These are phyloP conservation scores for Sequoia sempervirens DNA, from an alignment of 75 land plant genomes.

Conservation along the genomic window DNA sequence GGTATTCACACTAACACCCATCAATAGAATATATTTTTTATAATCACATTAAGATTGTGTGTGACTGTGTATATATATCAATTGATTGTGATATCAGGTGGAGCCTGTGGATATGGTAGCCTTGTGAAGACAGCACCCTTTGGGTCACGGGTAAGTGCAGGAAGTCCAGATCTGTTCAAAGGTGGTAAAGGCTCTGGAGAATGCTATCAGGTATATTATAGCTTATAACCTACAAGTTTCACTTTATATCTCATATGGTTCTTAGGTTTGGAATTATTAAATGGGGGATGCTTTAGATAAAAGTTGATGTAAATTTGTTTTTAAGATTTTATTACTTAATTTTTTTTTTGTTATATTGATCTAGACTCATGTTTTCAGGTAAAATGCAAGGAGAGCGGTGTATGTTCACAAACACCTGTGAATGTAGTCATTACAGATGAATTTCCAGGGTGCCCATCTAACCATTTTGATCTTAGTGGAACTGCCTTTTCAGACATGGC, in stretches of 20 bases:
- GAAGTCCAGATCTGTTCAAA: conserved; percentile 52
- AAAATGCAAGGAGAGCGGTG: conserved; percentile 20
- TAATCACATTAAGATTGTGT: no score
- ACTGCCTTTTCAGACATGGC: conserved; percentile 67
- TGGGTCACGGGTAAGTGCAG: conserved; percentile 46
- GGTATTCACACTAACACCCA: conserved; percentile 17
- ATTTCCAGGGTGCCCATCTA: conserved; percentile 37
- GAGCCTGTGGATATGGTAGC: conserved; percentile 74
- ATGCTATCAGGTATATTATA: conserved; percentile 60
- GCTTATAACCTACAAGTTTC: no score
- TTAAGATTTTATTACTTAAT: background rate
- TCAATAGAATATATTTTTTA: no score
- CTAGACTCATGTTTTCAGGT: conserved; percentile 10
- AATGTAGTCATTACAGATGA: conserved; percentile 42
- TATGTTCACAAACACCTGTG: conserved; percentile 45
- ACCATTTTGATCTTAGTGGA: conserved; percentile 68
- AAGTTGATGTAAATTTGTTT: background rate
- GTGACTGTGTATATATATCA: no score
- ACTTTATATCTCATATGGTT: no score
- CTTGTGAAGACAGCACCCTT: conserved; percentile 50
- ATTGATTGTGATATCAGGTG: conserved; percentile 31
- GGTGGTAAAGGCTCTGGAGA: conserved; percentile 76
- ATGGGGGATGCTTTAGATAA: background rate
- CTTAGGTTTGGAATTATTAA: no score
- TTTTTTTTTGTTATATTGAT: background rate